phyloP scores from a whole-genome alignment of 257 asterid genomes.

The Lavandula angustifolia region DNA sequence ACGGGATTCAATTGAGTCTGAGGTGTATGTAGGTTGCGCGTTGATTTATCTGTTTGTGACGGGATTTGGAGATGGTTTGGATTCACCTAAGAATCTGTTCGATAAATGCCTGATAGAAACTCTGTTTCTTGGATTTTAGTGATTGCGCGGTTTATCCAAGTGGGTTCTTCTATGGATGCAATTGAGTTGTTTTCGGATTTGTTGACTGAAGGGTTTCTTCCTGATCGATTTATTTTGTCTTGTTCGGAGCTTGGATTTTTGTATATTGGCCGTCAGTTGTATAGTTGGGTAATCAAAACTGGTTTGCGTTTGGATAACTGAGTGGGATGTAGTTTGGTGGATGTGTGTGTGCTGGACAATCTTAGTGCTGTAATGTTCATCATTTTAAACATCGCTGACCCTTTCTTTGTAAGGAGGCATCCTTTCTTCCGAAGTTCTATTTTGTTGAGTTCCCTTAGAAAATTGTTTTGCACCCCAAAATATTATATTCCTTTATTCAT shows the following conservation, averaged over 20 bases:
- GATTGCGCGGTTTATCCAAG: conserved; percentile 73
- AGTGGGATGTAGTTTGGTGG: conserved; percentile 92
- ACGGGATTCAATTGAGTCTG: conserved; percentile 73
- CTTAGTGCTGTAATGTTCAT: too few relatives aligned
- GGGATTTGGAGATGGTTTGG: conserved; percentile 71
- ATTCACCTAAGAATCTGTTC: conserved; percentile 63
- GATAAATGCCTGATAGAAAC: conserved; percentile 75
- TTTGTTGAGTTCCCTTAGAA: too few relatives aligned
- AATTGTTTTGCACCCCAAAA: too few relatives aligned
- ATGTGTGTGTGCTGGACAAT: too few relatives aligned
- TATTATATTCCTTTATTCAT: too few relatives aligned
- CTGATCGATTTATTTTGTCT: conserved; percentile 77
- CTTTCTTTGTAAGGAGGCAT: too few relatives aligned
- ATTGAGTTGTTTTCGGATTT: conserved; percentile 57
- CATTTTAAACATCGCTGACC: too few relatives aligned
- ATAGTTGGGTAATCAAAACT: conserved; percentile 57
- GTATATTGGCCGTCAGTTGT: conserved; percentile 64
- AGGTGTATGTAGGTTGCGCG: conserved; percentile 85
- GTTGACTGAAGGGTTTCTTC: conserved; percentile 55
- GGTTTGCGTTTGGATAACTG: conserved; percentile 70
- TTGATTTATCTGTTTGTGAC: conserved; percentile 68
- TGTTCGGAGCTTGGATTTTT: conserved; percentile 69
- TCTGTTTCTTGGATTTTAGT: conserved; percentile 83
- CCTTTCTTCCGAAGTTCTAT: too few relatives aligned
- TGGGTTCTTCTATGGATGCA: conserved; percentile 51